These are phyloP conservation scores for Earliella scabrosa DNA, from an alignment of 1,284 basidiomycete species.

Conservation along the genomic window DNA sequence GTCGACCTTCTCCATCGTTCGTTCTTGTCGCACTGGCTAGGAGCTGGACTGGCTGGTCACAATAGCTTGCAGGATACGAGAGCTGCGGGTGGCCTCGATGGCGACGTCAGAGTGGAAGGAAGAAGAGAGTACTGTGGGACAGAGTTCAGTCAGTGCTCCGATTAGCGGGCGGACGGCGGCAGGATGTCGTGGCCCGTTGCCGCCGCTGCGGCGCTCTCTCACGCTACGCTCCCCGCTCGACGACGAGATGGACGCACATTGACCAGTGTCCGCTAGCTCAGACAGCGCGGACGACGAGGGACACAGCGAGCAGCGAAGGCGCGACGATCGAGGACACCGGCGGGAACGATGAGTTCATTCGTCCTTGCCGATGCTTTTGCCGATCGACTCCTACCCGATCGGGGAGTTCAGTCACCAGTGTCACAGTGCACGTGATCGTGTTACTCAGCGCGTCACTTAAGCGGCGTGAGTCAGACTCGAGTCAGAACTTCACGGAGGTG, in stretches of 20 bases:
- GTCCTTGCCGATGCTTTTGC: slow-evolving; percentile 16
- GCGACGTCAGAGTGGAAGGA: too few relatives aligned
- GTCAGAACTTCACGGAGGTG: too few relatives aligned
- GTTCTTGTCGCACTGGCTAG: background rate
- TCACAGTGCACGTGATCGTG: background rate
- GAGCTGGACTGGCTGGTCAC: too few relatives aligned
- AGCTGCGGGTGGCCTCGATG: too few relatives aligned
- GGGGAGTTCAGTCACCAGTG: background rate
- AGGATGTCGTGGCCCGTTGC: background rate
- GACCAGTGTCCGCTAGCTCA: background rate
- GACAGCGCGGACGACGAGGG: background rate
- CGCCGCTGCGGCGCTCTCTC: background rate
- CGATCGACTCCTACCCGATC: background rate
- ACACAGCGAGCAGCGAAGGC: background rate
- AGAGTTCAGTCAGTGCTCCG: background rate
- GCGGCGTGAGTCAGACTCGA: too few relatives aligned
- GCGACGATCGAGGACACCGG: slow-evolving; percentile 15
- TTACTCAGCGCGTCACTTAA: background rate
- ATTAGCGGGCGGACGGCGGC: background rate
- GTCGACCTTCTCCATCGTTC: slow-evolving; percentile 27
- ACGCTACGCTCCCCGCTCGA: too few relatives aligned
- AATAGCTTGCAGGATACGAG: too few relatives aligned
- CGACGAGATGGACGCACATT: too few relatives aligned
- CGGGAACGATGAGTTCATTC: slow-evolving; percentile 28
- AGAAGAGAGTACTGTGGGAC: background rate